Conservation (phyloP, 2,329 filamentous ascomycete genomes). For the Colletotrichum kahawae region DNA sequence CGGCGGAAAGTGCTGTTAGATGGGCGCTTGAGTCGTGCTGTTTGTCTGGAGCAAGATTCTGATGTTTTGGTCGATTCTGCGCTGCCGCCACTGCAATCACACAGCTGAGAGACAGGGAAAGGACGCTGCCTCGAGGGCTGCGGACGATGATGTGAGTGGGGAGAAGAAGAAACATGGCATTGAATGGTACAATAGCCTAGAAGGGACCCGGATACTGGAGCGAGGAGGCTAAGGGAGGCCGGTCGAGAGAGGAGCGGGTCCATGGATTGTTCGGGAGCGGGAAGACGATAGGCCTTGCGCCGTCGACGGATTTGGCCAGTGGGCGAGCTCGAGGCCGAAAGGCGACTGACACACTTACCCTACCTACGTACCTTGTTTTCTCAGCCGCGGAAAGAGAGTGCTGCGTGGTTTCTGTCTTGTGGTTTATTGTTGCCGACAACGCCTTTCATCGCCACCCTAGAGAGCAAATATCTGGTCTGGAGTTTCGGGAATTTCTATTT, state of each 20-base stretch:
- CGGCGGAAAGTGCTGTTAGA: conserved; percentile 79
- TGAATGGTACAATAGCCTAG: neutral
- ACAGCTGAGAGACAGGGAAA: neutral
- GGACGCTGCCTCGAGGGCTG: neutral
- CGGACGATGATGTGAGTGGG: neutral
- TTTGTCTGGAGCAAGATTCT: neutral
- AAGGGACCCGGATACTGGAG: neutral
- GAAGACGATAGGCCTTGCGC: neutral
- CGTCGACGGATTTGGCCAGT: neutral
- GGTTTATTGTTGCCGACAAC: conserved; percentile 14
- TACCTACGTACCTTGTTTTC: neutral
- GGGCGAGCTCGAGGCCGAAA: neutral
- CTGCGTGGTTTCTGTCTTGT: conserved; percentile 7
- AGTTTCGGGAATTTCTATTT: conserved; percentile 49
- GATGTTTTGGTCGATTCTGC: neutral
- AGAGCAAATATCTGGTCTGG: conserved; percentile 51
- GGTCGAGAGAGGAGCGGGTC: neutral
- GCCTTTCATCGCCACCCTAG: conserved; percentile 28
- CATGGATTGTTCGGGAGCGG: neutral
- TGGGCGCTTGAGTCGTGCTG: neutral
- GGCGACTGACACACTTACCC: neutral
- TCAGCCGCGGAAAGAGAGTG: neutral
- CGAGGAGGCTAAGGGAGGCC: neutral
- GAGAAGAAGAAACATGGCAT: neutral
- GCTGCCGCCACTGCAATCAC: conserved; percentile 6